These are phyloP conservation scores for Capsella rubella DNA, from an alignment of 441 rosid genomes.

Conservation along the genomic window DNA sequence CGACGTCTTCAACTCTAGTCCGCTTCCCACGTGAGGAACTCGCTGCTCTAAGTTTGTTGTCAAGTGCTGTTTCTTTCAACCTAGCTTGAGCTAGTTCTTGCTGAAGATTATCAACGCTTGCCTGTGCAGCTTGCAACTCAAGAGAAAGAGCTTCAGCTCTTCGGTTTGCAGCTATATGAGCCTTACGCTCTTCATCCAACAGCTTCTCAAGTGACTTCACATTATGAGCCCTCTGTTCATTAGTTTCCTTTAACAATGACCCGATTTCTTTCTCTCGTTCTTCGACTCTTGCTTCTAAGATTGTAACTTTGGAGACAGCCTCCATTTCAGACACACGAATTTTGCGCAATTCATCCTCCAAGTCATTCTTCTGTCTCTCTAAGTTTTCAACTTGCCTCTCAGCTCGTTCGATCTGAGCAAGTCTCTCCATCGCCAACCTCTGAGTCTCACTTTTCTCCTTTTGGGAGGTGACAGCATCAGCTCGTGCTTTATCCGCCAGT, in stretches of 20 bases:
- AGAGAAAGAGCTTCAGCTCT: constrained; percentile 87
- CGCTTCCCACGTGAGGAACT: constrained; percentile 83
- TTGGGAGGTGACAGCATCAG: constrained; percentile 83
- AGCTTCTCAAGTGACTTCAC: constrained; percentile 86
- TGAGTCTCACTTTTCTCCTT: constrained; percentile 85
- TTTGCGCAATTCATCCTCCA: constrained; percentile 65
- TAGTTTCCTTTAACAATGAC: constrained; percentile 70
- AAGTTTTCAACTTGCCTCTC: constrained; percentile 80
- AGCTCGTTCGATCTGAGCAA: constrained; percentile 82
- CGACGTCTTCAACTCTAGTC: constrained; percentile 59
- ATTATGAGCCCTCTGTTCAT: constrained; percentile 79
- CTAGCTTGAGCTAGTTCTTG: constrained; percentile 87
- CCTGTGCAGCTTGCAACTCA: constrained; percentile 83
- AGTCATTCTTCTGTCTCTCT: constrained; percentile 74
- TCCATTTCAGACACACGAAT: constrained; percentile 72
- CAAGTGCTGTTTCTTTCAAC: constrained; percentile 86
- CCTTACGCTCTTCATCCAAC: constrained; percentile 82
- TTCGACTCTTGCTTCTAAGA: constrained; percentile 88
- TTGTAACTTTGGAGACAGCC: constrained; percentile 71
- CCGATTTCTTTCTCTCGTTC: constrained; percentile 97
- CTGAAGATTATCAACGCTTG: constrained; percentile 82
- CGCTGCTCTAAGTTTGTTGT: constrained; percentile 78
- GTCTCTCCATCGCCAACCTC: constrained; percentile 93
- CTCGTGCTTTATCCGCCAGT: constrained; percentile 83
- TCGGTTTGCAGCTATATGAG: constrained; percentile 74